Percentiles rank a stretch among this genome's conserved stretches.
These are phyloP conservation scores for Pulveroboletus sp. DNA, from an alignment of 768 basidiomycete genomes.

Conservation along the genomic window DNA sequence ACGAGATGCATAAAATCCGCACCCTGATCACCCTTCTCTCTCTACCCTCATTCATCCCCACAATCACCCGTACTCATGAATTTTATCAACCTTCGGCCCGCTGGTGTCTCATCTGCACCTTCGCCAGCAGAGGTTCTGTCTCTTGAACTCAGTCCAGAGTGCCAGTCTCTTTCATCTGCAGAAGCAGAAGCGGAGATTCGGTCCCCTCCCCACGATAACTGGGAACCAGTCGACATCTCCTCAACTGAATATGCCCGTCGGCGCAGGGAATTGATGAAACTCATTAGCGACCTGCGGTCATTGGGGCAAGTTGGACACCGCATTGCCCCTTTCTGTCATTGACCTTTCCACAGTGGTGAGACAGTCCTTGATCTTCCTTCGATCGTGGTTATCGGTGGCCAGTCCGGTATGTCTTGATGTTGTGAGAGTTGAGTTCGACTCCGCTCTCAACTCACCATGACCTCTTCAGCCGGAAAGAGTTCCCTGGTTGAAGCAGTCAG, in stretches of 20 bases:
- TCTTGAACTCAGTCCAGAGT: too few relatives aligned
- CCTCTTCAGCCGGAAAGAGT: slow-evolving; percentile 49
- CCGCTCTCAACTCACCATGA: neutral
- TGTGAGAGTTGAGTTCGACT: neutral
- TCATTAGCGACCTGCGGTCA: slow-evolving; percentile 35
- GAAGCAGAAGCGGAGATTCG: slow-evolving; percentile 1
- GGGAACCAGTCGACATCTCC: slow-evolving; percentile 20
- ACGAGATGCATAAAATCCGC: slow-evolving; percentile 9
- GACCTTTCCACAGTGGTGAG: slow-evolving; percentile 29
- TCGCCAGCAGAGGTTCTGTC: neutral
- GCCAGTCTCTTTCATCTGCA: too few relatives aligned
- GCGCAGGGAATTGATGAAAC: slow-evolving; percentile 36
- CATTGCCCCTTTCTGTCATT: neutral
- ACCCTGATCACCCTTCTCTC: neutral
- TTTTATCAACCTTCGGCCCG: neutral
- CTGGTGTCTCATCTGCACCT: neutral
- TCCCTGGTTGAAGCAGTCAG: slow-evolving; percentile 56
- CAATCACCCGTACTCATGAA: slow-evolving; percentile 2
- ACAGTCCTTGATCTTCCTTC: slow-evolving; percentile 43
- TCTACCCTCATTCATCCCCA: neutral
- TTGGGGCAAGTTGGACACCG: slow-evolving; percentile 33
- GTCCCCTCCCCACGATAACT: slow-evolving; percentile 11
- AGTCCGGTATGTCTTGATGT: slow-evolving; percentile 40
- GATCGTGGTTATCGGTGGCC: slow-evolving; percentile 52
- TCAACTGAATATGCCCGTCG: slow-evolving; percentile 37